These are phyloP conservation scores for Trichoderma gracile DNA, from an alignment of 2,329 filamentous ascomycete genomes.

Conservation along the genomic window DNA sequence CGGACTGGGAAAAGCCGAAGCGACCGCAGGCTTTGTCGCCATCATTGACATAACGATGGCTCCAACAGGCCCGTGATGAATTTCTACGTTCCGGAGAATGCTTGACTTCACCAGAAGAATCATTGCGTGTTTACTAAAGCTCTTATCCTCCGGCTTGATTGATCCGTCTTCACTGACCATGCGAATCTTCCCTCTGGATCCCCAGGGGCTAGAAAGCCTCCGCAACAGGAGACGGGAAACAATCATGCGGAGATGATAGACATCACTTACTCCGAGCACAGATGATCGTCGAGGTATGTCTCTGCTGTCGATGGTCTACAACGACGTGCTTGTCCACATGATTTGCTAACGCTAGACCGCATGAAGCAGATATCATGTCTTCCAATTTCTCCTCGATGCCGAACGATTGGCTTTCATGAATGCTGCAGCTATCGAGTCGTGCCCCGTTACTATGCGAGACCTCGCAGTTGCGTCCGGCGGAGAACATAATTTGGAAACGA, in stretches of 20 bases:
- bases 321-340: too few species aligned
- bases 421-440: slow-evolving; percentile 13
- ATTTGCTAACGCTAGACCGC: neutral
- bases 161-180: neutral
- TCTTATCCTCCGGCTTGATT: neutral
- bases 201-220: neutral
- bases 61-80: neutral
- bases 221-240: neutral
- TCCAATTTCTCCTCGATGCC: neutral
- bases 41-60: neutral
- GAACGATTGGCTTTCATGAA: slow-evolving; percentile 21
- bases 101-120: neutral
- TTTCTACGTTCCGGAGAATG: neutral
- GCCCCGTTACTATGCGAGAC: slow-evolving; percentile 25
- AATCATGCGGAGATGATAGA: too few species aligned
- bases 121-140: neutral
- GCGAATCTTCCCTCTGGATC: neutral
- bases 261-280: neutral
- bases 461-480: slow-evolving; percentile 17
- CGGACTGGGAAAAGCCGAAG: neutral
- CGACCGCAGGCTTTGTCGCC: neutral
- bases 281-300: neutral
- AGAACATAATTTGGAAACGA: slow-evolving; percentile 24
- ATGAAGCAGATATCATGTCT: neutral
- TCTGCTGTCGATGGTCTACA: neutral